Evolutionary conservation across 2,329 filamentous ascomycete species (phyloP).

Genomic region (Graphilbum fragrans): DNA sequence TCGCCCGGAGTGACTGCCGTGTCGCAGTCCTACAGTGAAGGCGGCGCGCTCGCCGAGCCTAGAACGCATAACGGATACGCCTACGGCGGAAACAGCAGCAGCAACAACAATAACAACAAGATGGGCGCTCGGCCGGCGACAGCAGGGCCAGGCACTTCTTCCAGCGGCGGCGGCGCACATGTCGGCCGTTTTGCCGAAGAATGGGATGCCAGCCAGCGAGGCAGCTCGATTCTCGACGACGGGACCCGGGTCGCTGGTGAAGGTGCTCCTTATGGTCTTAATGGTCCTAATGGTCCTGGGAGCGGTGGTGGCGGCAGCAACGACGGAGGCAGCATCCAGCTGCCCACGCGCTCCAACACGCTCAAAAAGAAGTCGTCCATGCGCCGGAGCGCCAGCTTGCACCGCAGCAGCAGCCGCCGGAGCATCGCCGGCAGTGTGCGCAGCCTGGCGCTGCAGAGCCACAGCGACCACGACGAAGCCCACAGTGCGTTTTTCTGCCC

Average conservation of each 20-base stretch:
- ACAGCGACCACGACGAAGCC: slow-evolving; percentile 52
- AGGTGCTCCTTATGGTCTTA: too few species aligned
- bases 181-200: slow-evolving; percentile 53
- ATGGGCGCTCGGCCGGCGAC: background rate
- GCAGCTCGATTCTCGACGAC: slow-evolving; percentile 49
- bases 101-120: background rate
- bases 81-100: slow-evolving; percentile 3
- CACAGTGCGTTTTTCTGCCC: slow-evolving; percentile 85
- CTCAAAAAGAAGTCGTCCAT: slow-evolving; percentile 82
- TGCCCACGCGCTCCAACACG: slow-evolving; percentile 49
- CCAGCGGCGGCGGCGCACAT: slow-evolving; percentile 15
- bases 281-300: slow-evolving; percentile 12
- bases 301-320: slow-evolving; percentile 30
- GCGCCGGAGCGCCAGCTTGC: slow-evolving; percentile 60
- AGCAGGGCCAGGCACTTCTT: background rate
- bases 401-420: slow-evolving; percentile 66
- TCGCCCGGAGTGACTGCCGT: slow-evolving; percentile 14
- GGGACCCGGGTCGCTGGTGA: too few species aligned
- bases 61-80: background rate
- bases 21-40: slow-evolving; percentile 14
- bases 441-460: slow-evolving; percentile 63
- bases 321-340: slow-evolving; percentile 19
- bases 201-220: slow-evolving; percentile 58
- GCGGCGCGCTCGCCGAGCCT: slow-evolving; percentile 9
- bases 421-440: slow-evolving; percentile 81